Base-by-base conservation (phyloP, 257 asterid genomes). In the Petunia secreta region DNA sequence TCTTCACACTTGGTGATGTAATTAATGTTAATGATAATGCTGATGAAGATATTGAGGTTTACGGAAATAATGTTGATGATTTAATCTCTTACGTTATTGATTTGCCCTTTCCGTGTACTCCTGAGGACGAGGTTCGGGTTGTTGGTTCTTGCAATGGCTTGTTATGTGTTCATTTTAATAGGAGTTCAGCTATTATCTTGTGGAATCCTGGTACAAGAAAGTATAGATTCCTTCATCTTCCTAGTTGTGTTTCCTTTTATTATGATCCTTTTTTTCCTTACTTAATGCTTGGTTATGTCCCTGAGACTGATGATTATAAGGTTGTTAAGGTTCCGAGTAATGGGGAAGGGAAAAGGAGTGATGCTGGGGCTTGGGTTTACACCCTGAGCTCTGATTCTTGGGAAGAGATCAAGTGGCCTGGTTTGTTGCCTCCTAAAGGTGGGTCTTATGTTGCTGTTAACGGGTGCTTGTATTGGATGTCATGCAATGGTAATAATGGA, bases 81-180 rank as follows among this genome's bases (percentile, higher is more conserved):
- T n/a, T 2, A 4, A 1, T 6, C 8, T n/a, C 75, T 8, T 43
- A 10, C 9, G 41, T 9, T 69, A 57, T 44, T 16, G 59, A 69
- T 16, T 69, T 69, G 3, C 76, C 76, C 6, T 69, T 46, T 46
- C 58, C 41, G 4, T 69, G 2, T 46, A 16, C 10, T 69, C 41
- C 59, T 10, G 59, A 69, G 11, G 77, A 69, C 25, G 77, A 46
- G 41, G 59, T 69, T 16, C 41, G 77, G 3, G 0, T 69, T 5
- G 77, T 46, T 15, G 43, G 11, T 25, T 69, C 77, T 25, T 46
- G 41, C 3, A 69, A 69, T 10, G 77, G 77, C 8, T 46, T 69
- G 39, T 69, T 69, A 8, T 69, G 77, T 69, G 77, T 69, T 9
- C 77, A 69, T 69, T 69, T 69, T 7, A 46, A 46, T 46, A 46